These are phyloP conservation scores for Colletotrichum neosansevieriae DNA, from an alignment of 2,329 filamentous ascomycete genomes.

Conservation along the genomic window DNA sequence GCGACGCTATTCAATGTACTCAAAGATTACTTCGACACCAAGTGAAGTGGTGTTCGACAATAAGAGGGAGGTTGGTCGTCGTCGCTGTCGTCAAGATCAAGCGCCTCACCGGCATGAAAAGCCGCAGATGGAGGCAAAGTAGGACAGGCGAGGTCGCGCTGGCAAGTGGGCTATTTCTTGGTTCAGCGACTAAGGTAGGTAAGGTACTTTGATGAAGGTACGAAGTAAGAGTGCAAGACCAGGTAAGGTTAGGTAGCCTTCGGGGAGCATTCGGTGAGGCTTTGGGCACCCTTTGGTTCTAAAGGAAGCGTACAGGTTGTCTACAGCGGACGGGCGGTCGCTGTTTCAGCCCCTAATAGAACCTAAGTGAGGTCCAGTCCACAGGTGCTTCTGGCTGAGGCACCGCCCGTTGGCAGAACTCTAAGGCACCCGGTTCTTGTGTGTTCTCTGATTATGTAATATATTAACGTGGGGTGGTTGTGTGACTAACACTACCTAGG, in stretches of 20 bases:
- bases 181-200: conserved; percentile 15
- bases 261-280: neutral
- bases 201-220: neutral
- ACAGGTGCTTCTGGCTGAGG: too few relatives aligned
- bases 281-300: too few relatives aligned
- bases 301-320: too few relatives aligned
- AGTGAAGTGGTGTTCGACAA: neutral
- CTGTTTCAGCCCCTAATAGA: neutral
- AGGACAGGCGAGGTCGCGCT: conserved; percentile 1
- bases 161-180: conserved; percentile 10
- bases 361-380: too few relatives aligned
- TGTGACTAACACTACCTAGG: neutral
- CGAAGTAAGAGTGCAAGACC: too few relatives aligned
- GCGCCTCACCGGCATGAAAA: neutral
- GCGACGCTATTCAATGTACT: too few relatives aligned
- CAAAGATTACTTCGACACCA: too few relatives aligned
- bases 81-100: too few relatives aligned
- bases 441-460: neutral
- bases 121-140: conserved; percentile 1
- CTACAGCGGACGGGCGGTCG: neutral
- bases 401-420: too few relatives aligned
- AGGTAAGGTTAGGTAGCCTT: too few relatives aligned
- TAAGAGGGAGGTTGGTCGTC: neutral
- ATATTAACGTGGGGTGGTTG: conserved; percentile 19
- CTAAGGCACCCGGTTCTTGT: too few relatives aligned